A percentile compares a stretch with the other conserved stretches of the same genome.
phyloP scores from a whole-genome alignment of 2,329 filamentous ascomycete genomes.

The Penicillium sp. region DNA sequence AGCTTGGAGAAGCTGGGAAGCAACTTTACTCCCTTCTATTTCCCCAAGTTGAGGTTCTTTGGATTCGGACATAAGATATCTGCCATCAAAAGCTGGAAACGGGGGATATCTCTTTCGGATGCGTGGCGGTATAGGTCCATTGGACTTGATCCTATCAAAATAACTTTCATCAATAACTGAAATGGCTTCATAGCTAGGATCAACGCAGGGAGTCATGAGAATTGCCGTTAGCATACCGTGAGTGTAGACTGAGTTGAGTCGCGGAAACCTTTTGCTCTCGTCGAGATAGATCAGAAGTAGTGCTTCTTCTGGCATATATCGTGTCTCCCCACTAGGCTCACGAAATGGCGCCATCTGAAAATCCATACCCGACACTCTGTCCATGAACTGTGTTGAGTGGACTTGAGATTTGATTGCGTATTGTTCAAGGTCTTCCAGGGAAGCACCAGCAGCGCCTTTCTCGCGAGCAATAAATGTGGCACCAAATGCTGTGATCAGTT shows the following conservation, averaged over 20 bases:
- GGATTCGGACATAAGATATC: conserved; percentile 9
- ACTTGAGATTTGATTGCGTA: conserved; percentile 25
- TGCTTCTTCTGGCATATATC: conserved; percentile 30
- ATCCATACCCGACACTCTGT: not conserved
- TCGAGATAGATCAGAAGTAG: conserved; percentile 25
- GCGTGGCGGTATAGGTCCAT: not conserved
- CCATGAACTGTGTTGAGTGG: conserved; percentile 9
- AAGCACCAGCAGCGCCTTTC: not conserved
- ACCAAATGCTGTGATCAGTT: conserved; percentile 20
- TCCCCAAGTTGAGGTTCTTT: conserved; percentile 24
- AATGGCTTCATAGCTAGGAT: conserved; percentile 11
- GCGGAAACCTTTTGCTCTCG: conserved; percentile 28
- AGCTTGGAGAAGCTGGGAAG: conserved; percentile 30
- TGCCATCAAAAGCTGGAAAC: conserved; percentile 15
- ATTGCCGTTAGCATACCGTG: conserved; percentile 23
- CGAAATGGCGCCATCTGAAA: conserved; percentile 6
- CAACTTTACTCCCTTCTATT: conserved; percentile 29
- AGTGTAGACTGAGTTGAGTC: conserved; percentile 29
- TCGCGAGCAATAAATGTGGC: conserved; percentile 22
- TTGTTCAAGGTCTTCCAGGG: conserved; percentile 7
- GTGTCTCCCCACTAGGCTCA: not conserved
- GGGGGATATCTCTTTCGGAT: not conserved
- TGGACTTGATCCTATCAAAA: not conserved
- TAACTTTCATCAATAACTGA: not conserved
- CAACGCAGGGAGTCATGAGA: conserved; percentile 31